Evolutionary conservation across 495 filamentous ascomycete species (phyloP), one percentile per base, ranked within the genome.

Genomic region (Trichoderma reesei): DNA sequence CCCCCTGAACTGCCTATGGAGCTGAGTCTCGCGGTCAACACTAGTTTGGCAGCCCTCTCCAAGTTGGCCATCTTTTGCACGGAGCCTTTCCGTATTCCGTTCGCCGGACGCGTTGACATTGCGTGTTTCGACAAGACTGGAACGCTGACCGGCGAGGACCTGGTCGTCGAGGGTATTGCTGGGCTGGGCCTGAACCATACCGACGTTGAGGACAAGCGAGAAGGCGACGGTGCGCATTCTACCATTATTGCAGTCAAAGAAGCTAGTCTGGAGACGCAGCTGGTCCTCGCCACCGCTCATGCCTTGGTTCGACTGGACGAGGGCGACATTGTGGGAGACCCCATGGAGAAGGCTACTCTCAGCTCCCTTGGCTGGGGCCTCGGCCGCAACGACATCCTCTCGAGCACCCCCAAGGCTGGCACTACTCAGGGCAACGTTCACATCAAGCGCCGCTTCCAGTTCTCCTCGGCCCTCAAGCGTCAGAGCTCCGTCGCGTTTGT

Each of bases 71-170:
- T 99, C 72, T 99, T 95, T 80, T 99, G 94, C 72, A 99, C 94
- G 8, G 94, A 99, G 73, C 94, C 94, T 41, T 99, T 99, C 85
- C 85, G 94, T n/a, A 99, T 99, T 74, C 94, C 94, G 0, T 98
- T 90, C 66, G 94, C 95, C 67, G 94, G 94, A 42, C 88, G 94
- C 64, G 89, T 99, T 60, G 94, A 99, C 74, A 83, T 99, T 54
- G 92, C 93, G 59, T 99, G 94, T 80, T 99, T 99, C 69, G 94
- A 99, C 74, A 99, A 99, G 79, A 99, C 94, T 31, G 94, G 94
- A 54, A 99, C 94, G 4, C 75, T 99, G 60, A 99, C 94, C 51
- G 94, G 94, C 36, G 94, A 99, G 70, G 95, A 99, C 75, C 79
- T 99, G 48, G 91, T 98, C 6, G 94, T 99, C 37, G 95, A 99